A percentile compares a stretch with the other conserved stretches of the same genome.
Conservation (phyloP, 805 yeast genomes). For the Priceomyces castillae region DNA sequence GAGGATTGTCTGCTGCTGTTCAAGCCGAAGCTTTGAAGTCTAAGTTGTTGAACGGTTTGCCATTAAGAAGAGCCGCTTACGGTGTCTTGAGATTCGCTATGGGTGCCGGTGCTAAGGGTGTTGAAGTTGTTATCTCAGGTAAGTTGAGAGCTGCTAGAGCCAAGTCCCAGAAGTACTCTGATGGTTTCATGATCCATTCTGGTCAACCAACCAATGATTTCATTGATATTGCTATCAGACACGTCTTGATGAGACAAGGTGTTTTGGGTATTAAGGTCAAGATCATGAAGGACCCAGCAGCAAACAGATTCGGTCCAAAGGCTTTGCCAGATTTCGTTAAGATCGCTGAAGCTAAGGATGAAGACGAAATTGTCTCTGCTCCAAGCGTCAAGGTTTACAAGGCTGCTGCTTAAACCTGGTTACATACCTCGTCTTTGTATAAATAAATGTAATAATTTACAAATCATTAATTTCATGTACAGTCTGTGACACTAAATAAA, state of each 20-base stretch:
- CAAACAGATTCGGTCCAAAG: constrained; percentile 79
- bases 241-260: constrained; percentile 99
- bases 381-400: constrained; percentile 81
- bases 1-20: constrained; percentile 99
- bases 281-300: constrained; percentile 98
- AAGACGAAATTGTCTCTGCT: constrained; percentile 67
- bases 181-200: constrained; percentile 99
- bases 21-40: constrained; percentile 99
- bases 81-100: constrained; percentile 99
- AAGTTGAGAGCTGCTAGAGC: constrained; percentile 99
- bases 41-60: constrained; percentile 97
- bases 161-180: constrained; percentile 99
- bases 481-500: too few species aligned
- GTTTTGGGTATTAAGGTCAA: constrained; percentile 99
- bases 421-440: background rate
- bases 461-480: too few species aligned
- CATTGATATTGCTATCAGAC: constrained; percentile 98
- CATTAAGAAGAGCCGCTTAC: constrained; percentile 99
- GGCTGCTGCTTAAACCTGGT: constrained; percentile 26
- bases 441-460: background rate
- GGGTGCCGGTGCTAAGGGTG: constrained; percentile 99
- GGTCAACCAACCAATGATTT: constrained; percentile 99
- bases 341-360: constrained; percentile 94
- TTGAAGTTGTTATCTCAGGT: constrained; percentile 99
- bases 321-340: constrained; percentile 94